These are phyloP conservation scores for Neostapfia colusana DNA, from an alignment of 176 grass and related monocot species.

Conservation along the genomic window DNA sequence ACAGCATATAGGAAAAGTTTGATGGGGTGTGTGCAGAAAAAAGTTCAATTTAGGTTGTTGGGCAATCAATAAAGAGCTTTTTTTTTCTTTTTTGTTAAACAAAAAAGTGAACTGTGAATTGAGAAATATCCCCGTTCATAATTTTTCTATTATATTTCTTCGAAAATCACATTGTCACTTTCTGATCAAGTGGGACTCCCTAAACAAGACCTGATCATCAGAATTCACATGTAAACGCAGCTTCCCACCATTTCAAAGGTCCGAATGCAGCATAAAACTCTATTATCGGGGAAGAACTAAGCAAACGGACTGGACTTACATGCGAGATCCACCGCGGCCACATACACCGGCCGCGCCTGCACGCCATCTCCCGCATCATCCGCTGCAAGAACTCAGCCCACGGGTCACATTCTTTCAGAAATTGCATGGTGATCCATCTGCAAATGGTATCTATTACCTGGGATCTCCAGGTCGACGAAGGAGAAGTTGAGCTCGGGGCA, in stretches of 20 bases:
- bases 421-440: neutral
- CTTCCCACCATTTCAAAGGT: neutral
- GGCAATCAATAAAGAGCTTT: neutral
- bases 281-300: constrained; percentile 2
- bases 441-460: constrained; percentile 19
- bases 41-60: neutral
- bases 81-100: neutral
- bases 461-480: constrained; percentile 89
- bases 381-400: constrained; percentile 44
- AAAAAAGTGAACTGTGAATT: neutral
- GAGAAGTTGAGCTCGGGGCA: constrained; percentile 75
- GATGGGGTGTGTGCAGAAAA: neutral
- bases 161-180: neutral
- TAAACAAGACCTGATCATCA: neutral
- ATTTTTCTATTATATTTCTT: neutral
- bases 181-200: neutral
- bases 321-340: constrained; percentile 84
- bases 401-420: constrained; percentile 3
- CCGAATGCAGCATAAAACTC: neutral
- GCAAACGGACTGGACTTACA: constrained; percentile 53
- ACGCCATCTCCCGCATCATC: constrained; percentile 54
- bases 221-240: constrained; percentile 16
- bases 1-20: neutral
- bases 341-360: constrained; percentile 82
- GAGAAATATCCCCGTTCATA: neutral